Evolutionary conservation across 2,329 filamentous ascomycete genomes (phyloP).

Genomic region (Cercospora zeae-maydis): DNA sequence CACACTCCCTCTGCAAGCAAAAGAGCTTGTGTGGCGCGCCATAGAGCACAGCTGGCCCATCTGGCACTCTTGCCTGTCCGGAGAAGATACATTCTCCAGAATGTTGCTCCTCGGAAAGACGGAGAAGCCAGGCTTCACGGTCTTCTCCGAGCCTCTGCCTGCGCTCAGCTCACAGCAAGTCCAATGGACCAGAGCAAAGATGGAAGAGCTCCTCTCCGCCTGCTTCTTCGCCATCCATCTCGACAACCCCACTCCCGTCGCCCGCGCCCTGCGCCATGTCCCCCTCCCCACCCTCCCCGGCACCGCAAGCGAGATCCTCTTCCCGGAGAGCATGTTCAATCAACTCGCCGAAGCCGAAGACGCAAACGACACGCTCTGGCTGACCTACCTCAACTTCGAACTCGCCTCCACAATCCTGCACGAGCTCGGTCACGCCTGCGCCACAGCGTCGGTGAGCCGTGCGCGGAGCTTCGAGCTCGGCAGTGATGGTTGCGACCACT

Average conservation of each 20-base stretch:
- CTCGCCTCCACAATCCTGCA: neutral
- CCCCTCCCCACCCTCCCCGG: neutral
- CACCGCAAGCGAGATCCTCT: neutral
- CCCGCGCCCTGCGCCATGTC: neutral
- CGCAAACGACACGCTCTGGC: neutral
- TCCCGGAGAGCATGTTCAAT: neutral
- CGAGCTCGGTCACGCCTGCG: neutral
- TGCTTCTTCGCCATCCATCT: neutral
- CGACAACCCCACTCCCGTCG: neutral
- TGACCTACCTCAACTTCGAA: neutral
- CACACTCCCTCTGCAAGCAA: neutral
- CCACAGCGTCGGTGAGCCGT: neutral
- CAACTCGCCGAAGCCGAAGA: neutral
- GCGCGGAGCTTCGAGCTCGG: neutral
- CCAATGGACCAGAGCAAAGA: neutral
- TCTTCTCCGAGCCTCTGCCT: neutral
- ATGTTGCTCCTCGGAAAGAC: neutral
- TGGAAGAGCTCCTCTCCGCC: neutral
- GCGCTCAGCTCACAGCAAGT: neutral
- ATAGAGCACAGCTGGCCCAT: neutral
- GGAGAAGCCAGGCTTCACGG: neutral
- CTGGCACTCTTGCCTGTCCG: neutral
- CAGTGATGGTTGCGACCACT: neutral
- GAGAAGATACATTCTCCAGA: neutral
- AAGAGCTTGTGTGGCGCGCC: neutral